Evolutionary conservation across 257 asterid species (phyloP).

Genomic region (Apocynum venetum): DNA sequence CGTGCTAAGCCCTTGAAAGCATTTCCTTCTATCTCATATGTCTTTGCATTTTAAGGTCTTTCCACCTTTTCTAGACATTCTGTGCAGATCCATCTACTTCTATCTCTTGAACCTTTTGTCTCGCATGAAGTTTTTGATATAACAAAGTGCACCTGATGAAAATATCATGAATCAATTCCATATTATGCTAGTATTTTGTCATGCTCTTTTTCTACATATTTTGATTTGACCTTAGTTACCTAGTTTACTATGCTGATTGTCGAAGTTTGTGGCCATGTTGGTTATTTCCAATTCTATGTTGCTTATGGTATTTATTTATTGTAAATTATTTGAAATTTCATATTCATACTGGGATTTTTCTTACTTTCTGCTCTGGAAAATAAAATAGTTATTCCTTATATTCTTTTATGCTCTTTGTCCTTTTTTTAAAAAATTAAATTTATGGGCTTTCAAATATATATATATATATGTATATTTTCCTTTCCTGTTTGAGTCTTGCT

Average conservation of each 20-base stretch:
- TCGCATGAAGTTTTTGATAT: neutral
- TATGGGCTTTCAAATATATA: neutral
- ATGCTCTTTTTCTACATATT: neutral
- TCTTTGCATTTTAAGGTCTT: neutral
- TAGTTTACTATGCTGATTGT: neutral
- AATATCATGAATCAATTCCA: neutral
- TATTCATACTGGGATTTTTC: neutral
- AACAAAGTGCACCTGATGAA: neutral
- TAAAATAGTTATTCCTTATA: neutral
- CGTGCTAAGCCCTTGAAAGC: neutral
- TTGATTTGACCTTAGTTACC: neutral
- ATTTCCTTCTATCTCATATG: neutral
- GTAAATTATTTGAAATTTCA: neutral
- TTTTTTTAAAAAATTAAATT: neutral
- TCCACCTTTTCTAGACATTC: neutral
- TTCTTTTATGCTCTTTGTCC: neutral
- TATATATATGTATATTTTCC: neutral
- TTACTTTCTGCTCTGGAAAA: neutral
- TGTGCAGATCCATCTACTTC: neutral
- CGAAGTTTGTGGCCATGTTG: neutral
- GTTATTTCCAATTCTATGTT: neutral
- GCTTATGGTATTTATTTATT: neutral
- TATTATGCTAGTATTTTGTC: neutral
- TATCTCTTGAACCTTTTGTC: neutral
- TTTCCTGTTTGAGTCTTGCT: neutral